A percentile compares a stretch with the other conserved stretches of the same genome.
Conservation (phyloP, 78 protist genomes). For the Cavenderia fasciculata region DNA sequence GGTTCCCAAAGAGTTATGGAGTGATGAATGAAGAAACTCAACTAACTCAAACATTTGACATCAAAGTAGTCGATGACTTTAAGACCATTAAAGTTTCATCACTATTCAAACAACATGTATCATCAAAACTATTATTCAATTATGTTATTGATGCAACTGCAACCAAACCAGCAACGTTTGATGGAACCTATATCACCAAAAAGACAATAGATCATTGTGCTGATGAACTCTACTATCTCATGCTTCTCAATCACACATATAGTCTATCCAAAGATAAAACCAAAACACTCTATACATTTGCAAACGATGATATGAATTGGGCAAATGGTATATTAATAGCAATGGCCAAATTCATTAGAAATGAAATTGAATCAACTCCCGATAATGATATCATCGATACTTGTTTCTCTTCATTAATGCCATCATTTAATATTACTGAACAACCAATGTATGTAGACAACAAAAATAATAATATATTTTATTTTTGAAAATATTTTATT, state of each 20-base stretch:
- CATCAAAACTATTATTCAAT: not conserved
- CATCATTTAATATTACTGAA: too few species aligned
- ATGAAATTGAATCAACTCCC: too few species aligned
- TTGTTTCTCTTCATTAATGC: too few species aligned
- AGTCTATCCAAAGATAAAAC: not conserved
- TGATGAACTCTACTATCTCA: not conserved
- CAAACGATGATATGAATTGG: not conserved
- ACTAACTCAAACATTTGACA: not conserved
- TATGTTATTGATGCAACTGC: not conserved
- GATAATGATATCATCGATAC: too few species aligned
- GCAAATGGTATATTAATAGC: constrained; percentile 11
- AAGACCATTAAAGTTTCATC: not conserved
- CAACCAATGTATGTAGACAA: not conserved
- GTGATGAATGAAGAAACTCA: not conserved
- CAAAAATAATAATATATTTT: not conserved
- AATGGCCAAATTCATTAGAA: too few species aligned
- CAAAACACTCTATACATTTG: not conserved
- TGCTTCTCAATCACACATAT: not conserved
- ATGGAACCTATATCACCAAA: not conserved
- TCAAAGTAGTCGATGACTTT: not conserved
- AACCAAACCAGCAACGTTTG: not conserved
- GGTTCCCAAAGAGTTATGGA: not conserved
- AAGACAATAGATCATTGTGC: not conserved
- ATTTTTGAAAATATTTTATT: too few species aligned
- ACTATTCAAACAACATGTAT: not conserved